Evolutionary conservation across 1,139 yeast species (phyloP), one percentile per base, ranked within the genome.

Genomic region (Magnusiomyces tetraspermus): DNA sequence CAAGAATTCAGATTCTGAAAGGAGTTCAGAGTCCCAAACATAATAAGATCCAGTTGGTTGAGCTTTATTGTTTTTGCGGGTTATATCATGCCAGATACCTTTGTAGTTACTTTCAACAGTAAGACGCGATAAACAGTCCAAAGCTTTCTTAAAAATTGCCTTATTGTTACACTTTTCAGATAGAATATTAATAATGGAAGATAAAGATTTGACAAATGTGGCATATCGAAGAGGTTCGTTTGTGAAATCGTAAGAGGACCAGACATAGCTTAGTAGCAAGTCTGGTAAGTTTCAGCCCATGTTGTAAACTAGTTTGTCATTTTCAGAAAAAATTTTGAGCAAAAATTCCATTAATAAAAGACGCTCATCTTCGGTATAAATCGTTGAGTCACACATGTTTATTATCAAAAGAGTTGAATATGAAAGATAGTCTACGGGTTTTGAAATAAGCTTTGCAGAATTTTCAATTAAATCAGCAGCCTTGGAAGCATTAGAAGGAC

Each of bases 231-330:
- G 48, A 2, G 52, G 54, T 60, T 69, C 46, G n/a, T 8, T 6
- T 13, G 55, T 62, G 58, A 64, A 56, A 55, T 55, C 45, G 50
- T 60, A 55, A 54, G 61, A 23, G 8, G 58, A 49, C 23, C 57
- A 64, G 26, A 69, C 58, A 55, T 63, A 69, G 24, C 64, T 61
- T 44, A 86, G 63, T 21, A 89, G 61, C 46, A 85, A 63, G 33
- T 73, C 76, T 0, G 96, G 96, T 23, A 89, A 64, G 65, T 89
- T 96, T 97, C 97, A 89, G 1, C 95, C 95, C 55, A 87, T 78
- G 60, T 84, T 86, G 55, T 76, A 71, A 0, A 82, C 72, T 38
- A 87, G 67, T n/a, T 74, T 73, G 28, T 72, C 63, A 41, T 60
- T 46, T 19, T 48, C 37, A 33, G 87, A 65, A 17, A 54, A 31